Evolutionary conservation across 1,139 yeast species (phyloP).

Genomic region (Ogataea hybrid): DNA sequence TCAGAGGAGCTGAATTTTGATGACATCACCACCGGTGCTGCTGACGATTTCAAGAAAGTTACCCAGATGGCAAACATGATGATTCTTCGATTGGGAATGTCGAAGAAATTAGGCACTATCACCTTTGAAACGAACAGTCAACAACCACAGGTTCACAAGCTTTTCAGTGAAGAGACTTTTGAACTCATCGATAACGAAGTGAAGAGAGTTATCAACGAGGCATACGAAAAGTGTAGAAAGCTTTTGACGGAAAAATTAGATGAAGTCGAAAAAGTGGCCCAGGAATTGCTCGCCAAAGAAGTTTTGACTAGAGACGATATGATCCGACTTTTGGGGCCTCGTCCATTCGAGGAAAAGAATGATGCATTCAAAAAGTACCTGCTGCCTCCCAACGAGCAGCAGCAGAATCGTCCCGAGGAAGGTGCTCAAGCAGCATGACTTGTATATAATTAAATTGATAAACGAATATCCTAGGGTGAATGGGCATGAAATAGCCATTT

Average conservation of each 20-base stretch:
- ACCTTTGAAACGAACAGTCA: constrained; percentile 48
- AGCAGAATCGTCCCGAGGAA: constrained; percentile 20
- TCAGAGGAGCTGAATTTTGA: constrained; percentile 90
- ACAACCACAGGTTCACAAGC: constrained; percentile 56
- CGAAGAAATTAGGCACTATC: constrained; percentile 76
- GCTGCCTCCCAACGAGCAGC: constrained; percentile 18
- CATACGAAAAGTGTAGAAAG: constrained; percentile 66
- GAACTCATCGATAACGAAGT: constrained; percentile 79
- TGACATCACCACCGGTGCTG: constrained; percentile 92
- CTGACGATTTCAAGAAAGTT: constrained; percentile 96
- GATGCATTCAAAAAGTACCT: constrained; percentile 91
- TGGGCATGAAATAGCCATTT: too few species aligned
- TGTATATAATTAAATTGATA: constrained; percentile 7
- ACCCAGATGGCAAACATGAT: constrained; percentile 90
- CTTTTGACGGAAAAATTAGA: constrained; percentile 65
- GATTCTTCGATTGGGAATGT: constrained; percentile 94
- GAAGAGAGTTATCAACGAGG: constrained; percentile 73
- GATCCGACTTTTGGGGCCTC: constrained; percentile 79
- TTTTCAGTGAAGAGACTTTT: constrained; percentile 88
- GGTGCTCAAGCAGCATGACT: constrained; percentile 20
- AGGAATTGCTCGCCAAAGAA: constrained; percentile 78
- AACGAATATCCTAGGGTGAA: not conserved
- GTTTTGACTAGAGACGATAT: constrained; percentile 89
- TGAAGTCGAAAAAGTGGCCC: constrained; percentile 83
- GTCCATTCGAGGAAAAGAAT: constrained; percentile 87